phyloP scores from a whole-genome alignment of 179 eudicot genomes.

The Beta macrorhiza region DNA sequence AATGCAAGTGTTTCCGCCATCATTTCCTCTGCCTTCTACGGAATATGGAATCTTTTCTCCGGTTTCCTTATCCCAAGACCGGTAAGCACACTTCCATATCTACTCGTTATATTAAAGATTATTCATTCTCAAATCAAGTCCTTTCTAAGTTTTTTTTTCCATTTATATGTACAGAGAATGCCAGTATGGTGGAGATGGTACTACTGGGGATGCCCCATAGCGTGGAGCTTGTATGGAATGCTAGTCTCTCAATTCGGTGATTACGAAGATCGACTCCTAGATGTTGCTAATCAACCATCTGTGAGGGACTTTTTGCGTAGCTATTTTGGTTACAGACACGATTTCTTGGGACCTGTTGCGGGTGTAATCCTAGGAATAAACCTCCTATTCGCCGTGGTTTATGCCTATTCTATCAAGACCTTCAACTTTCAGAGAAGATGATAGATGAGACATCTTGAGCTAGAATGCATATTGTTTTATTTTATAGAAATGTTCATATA shows the following conservation, averaged over 20 bases:
- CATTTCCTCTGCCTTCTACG: conserved; percentile 55
- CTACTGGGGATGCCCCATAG: conserved; percentile 53
- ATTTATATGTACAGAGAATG: conserved; percentile 24
- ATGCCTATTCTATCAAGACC: conserved; percentile 33
- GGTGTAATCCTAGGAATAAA: conserved; percentile 31
- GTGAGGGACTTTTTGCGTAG: conserved; percentile 26
- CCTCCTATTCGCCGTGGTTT: conserved; percentile 34
- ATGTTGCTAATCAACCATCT: background rate
- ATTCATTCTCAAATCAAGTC: background rate
- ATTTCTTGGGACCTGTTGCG: conserved; percentile 35
- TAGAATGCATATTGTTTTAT: background rate
- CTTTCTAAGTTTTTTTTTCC: background rate
- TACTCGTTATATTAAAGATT: background rate
- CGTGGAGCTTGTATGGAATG: conserved; percentile 70
- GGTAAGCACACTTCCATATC: conserved; percentile 36
- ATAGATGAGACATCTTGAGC: background rate
- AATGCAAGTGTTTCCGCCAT: conserved; percentile 63
- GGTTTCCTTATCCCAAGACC: conserved; percentile 49
- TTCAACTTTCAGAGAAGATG: conserved; percentile 42
- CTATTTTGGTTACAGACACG: conserved; percentile 37
- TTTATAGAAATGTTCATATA: conserved; percentile 13
- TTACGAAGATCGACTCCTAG: conserved; percentile 20
- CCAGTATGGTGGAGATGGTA: conserved; percentile 48
- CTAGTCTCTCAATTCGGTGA: conserved; percentile 63
- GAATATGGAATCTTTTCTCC: conserved; percentile 63